Evolutionary conservation across 495 filamentous ascomycete species (phyloP).

Genomic region (Tetracladium marchalianum): DNA sequence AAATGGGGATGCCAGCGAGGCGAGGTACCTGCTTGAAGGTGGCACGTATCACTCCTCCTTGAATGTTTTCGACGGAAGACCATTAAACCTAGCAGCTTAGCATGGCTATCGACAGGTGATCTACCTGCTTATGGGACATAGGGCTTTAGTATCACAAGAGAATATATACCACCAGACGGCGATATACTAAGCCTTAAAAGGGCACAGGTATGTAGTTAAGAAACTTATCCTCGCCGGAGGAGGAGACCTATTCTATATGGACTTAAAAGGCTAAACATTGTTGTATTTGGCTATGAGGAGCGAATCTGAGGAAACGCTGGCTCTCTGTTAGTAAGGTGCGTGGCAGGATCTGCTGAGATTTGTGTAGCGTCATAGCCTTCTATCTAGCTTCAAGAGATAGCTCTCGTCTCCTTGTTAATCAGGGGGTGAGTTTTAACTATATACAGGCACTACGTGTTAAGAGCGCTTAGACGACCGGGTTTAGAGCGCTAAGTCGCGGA

Average conservation of each 20-base stretch:
- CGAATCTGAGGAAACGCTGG: conserved; percentile 1
- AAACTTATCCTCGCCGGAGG: not conserved
- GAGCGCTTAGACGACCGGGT: no score
- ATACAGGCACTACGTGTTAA: no score
- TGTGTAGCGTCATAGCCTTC: not conserved
- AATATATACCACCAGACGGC: conserved; percentile 3
- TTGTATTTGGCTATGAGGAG: conserved; percentile 3
- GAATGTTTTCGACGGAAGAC: conserved; percentile 1
- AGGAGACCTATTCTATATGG: not conserved
- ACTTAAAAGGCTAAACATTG: conserved; percentile 1
- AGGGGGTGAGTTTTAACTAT: no score
- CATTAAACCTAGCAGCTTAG: conserved; percentile 2
- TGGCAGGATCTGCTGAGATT: conserved; percentile 3
- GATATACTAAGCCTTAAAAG: conserved; percentile 1
- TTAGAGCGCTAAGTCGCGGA: no score
- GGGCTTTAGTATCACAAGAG: conserved; percentile 1
- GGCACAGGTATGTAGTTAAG: not conserved
- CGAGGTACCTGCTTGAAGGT: conserved; percentile 2
- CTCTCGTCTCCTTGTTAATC: conserved; percentile 3
- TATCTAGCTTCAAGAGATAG: conserved; percentile 4
- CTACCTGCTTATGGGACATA: conserved; percentile 1
- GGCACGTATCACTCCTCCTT: conserved; percentile 1
- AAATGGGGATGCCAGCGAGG: not conserved
- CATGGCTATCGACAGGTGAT: not conserved
- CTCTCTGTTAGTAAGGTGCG: not conserved